Conservation (phyloP, 1,284 basidiomycete genomes). For the Macrocystidia cucumis region DNA sequence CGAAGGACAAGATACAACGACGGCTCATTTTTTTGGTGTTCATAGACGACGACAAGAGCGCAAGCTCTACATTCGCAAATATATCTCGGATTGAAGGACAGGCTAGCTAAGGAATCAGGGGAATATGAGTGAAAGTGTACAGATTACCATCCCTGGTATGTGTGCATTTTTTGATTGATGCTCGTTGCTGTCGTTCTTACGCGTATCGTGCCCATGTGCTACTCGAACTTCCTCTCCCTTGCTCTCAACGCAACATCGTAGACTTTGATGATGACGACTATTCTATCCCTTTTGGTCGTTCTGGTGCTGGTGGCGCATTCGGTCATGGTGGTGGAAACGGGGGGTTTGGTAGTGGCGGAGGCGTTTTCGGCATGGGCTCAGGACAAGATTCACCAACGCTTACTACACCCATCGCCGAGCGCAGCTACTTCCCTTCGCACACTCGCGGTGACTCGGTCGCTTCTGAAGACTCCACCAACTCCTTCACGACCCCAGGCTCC, state of each 20-base stretch:
- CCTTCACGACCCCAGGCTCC: conserved; percentile 43
- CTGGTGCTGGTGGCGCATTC: conserved; percentile 31
- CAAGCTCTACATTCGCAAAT: no score
- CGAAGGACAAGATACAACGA: no score
- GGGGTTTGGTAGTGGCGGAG: conserved; percentile 25
- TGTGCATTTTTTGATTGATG: conserved; percentile 7
- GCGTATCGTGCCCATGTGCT: not conserved
- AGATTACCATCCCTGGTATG: conserved; percentile 78
- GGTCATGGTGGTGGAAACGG: conserved; percentile 29
- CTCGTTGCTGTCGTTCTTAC: not conserved
- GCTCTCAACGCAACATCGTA: conserved; percentile 21
- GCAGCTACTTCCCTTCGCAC: conserved; percentile 60
- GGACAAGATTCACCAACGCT: conserved; percentile 63
- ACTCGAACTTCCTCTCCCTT: conserved; percentile 2
- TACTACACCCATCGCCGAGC: conserved; percentile 45
- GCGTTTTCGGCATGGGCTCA: conserved; percentile 23
- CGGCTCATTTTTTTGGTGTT: no score
- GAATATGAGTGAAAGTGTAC: conserved; percentile 47
- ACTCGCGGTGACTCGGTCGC: conserved; percentile 68
- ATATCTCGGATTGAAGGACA: no score
- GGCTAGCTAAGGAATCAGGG: conserved; percentile 3
- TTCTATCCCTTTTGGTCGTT: conserved; percentile 56
- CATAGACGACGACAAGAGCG: no score
- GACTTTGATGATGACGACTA: conserved; percentile 72
- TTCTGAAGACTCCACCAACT: conserved; percentile 59